These are phyloP conservation scores for Globisporangium nagaii DNA, from an alignment of 352 stramenopile genomes.

Conservation along the genomic window DNA sequence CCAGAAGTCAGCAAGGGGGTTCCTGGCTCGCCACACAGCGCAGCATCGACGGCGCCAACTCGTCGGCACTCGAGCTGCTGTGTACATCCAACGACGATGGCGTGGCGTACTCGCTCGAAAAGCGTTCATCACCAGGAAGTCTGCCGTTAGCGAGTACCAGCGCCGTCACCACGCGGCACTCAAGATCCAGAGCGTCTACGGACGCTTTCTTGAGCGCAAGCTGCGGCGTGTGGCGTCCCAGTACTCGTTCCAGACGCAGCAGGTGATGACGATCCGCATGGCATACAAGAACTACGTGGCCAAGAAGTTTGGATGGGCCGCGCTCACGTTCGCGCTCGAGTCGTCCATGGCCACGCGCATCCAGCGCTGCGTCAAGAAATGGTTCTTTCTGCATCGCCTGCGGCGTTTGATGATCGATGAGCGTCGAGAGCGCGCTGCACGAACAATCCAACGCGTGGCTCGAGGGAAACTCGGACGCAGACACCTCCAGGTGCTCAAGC, in stretches of 20 bases:
- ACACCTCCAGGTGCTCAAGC: not conserved
- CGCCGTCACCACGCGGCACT: conserved; percentile 24
- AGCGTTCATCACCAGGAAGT: not conserved
- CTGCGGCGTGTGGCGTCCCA: conserved; percentile 11
- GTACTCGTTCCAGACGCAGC: conserved; percentile 10
- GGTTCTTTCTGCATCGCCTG: conserved; percentile 25
- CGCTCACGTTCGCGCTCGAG: conserved; percentile 27
- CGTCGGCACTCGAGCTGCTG: not conserved
- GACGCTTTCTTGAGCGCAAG: conserved; percentile 18
- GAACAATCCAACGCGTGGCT: conserved; percentile 20
- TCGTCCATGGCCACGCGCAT: conserved; percentile 34
- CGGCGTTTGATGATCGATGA: conserved; percentile 5
- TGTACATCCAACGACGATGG: conserved; percentile 23
- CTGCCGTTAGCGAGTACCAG: conserved; percentile 1
- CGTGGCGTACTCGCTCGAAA: conserved; percentile 18
- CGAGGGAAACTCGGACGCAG: conserved; percentile 14
- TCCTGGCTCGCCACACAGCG: conserved; percentile 12
- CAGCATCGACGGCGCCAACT: conserved; percentile 13
- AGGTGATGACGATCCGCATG: conserved; percentile 27
- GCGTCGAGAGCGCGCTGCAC: conserved; percentile 17
- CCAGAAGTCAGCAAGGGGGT: conserved; percentile 13
- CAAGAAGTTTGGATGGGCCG: conserved; percentile 65
- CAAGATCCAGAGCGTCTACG: conserved; percentile 37
- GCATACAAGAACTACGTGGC: conserved; percentile 57
- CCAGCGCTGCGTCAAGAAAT: conserved; percentile 20